Base-by-base conservation (phyloP, 495 filamentous ascomycete genomes). In the Annulohypoxylon maeteangense region DNA sequence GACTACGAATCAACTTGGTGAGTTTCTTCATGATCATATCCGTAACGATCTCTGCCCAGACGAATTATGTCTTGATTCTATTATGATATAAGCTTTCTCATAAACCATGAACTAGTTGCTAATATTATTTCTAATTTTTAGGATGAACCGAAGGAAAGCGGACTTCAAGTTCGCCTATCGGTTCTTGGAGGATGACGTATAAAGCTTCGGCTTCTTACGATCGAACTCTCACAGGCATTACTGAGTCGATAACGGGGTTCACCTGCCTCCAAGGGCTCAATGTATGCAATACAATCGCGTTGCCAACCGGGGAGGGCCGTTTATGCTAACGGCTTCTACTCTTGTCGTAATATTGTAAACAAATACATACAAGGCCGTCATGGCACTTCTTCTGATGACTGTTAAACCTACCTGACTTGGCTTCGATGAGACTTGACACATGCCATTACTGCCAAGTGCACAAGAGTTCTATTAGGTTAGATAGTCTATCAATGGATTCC, bases 1-100 rank as follows among this genome's bases (percentile, higher is more conserved):
- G 95, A 99, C 79, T 99, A 98, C 75, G 95, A 99, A 85, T 98
- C 95, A 80, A 99, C 95, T 74, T 99, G 95, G 95, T 99, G 80
- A 80, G 92, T 87, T 36, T 38, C 16, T 16, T 4, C 7, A 38
- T 56, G 10, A 34, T 14, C 18, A 56, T 56, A 56, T 38, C 12
- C 11, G 25, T 12, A 23, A n/a, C 18, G 14, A 25, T 10, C 47
- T 47, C 23, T 29, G 40, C 27, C 16, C 8, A 8, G 10, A 54
- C 12, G 14, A 27, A 42, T 31, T 36, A 10, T 7, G 31, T 47
- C 44, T 12, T 60, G 12, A 29, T 42, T 70, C 31, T 55, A 38
- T 29, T 47, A 61, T 62, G 32, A 54, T 44, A 4, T 31, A 50
- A 32, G 6, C 27, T 16, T 36, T 18, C 27, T 50, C 36, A 22